Evolutionary conservation across 805 yeast species (phyloP).

Genomic region (Yarrowia bubula): DNA sequence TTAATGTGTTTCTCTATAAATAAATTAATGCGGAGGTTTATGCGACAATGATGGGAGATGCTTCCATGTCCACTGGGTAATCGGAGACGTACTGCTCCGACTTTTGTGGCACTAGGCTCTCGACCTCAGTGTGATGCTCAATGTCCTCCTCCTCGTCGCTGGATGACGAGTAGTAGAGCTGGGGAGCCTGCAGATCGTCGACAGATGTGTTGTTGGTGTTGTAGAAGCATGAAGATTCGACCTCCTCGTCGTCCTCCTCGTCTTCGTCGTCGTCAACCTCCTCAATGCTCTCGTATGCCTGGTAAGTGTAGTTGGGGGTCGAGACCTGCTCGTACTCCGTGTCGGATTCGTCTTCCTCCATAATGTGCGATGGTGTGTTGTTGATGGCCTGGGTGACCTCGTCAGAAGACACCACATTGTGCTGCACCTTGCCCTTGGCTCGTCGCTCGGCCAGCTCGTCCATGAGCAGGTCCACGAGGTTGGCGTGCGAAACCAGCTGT

Average conservation of each 20-base stretch:
- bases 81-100: background rate
- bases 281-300: slow-evolving; percentile 24
- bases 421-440: slow-evolving; percentile 8
- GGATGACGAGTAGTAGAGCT: slow-evolving; percentile 32
- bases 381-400: slow-evolving; percentile 26
- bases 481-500: slow-evolving; percentile 65
- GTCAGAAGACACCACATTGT: slow-evolving; percentile 20
- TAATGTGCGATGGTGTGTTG: slow-evolving; percentile 25
- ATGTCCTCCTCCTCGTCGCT: slow-evolving; percentile 32
- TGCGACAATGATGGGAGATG: slow-evolving; percentile 15
- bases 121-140: background rate
- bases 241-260: slow-evolving; percentile 29
- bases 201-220: slow-evolving; percentile 1
- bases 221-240: slow-evolving; percentile 25
- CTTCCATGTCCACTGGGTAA: background rate
- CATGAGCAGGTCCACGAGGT: slow-evolving; percentile 63
- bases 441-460: slow-evolving; percentile 40
- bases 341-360: slow-evolving; percentile 31
- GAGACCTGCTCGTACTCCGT: slow-evolving; percentile 22
- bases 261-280: slow-evolving; percentile 33
- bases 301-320: slow-evolving; percentile 24
- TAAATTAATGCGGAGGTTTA: slow-evolving; percentile 12
- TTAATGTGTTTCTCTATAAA: background rate
- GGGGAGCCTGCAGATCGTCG: slow-evolving; percentile 28
- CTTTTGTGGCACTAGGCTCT: background rate